Percentiles rank a stretch among this genome's conserved stretches.
Conservation (phyloP, 441 rosid genomes). For the Populus trichocarpa region DNA sequence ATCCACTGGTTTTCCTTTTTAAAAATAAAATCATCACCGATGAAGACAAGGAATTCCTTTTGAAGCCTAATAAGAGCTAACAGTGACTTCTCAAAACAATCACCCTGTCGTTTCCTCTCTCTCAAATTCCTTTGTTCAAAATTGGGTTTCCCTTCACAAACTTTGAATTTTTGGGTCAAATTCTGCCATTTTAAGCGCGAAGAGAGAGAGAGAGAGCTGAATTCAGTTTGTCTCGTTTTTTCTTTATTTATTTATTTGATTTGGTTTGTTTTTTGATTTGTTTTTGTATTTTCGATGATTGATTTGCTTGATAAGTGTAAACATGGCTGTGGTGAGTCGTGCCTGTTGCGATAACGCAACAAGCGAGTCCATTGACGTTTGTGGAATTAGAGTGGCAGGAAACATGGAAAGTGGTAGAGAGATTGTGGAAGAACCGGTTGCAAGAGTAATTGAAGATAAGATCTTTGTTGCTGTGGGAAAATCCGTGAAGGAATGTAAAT, state of each 20-base stretch:
- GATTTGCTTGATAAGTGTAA: not conserved
- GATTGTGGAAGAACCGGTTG: slow-evolving; percentile 43
- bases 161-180: not conserved
- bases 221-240: not conserved
- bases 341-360: slow-evolving; percentile 38
- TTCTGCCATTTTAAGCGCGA: not conserved
- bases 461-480: slow-evolving; percentile 74
- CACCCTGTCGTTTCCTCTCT: not conserved
- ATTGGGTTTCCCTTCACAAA: not conserved
- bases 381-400: slow-evolving; percentile 33
- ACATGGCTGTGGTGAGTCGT: slow-evolving; percentile 69
- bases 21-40: not conserved
- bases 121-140: not conserved
- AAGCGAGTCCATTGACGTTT: slow-evolving; percentile 32
- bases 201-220: not conserved
- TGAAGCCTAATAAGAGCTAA: slow-evolving; percentile 12
- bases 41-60: slow-evolving; percentile 24
- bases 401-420: slow-evolving; percentile 38
- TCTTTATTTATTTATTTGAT: not conserved
- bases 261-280: not conserved
- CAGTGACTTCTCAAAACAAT: not conserved
- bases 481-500: slow-evolving; percentile 49
- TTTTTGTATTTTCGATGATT: not conserved
- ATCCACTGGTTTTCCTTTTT: not conserved
- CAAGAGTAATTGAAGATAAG: slow-evolving; percentile 54